Percentiles rank a stretch among this genome's conserved stretches.
Evolutionary conservation across 176 grass and related monocot genomes (phyloP).

Genomic region (Eleusine coracana): DNA sequence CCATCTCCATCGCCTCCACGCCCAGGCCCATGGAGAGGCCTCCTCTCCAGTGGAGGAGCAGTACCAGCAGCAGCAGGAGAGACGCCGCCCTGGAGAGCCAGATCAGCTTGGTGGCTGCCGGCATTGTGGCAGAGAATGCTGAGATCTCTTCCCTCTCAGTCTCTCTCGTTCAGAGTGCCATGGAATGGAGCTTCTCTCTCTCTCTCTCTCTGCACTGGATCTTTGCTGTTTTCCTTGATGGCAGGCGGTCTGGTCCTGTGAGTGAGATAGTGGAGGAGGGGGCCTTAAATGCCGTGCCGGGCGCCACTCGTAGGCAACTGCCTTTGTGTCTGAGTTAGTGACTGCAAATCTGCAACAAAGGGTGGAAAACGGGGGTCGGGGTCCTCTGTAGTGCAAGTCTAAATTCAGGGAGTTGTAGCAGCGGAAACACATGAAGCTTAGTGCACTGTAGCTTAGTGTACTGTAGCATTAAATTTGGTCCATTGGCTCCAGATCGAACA

Average conservation of each 20-base stretch:
- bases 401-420: no score
- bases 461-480: no score
- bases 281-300: slow-evolving; percentile 38
- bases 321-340: neutral
- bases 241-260: neutral
- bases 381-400: no score
- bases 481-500: no score
- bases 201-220: slow-evolving; percentile 8
- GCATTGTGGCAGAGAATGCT: slow-evolving; percentile 21
- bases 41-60: slow-evolving; percentile 33
- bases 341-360: neutral
- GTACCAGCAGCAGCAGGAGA: neutral
- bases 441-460: no score
- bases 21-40: slow-evolving; percentile 24
- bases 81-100: slow-evolving; percentile 32
- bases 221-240: slow-evolving; percentile 29
- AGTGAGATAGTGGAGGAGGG: neutral
- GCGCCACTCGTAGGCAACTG: slow-evolving; percentile 13
- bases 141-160: neutral
- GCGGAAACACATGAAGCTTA: no score
- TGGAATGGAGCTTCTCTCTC: neutral
- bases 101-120: slow-evolving; percentile 20
- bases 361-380: neutral
- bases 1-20: slow-evolving; percentile 42
- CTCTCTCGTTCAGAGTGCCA: slow-evolving; percentile 3